Evolutionary conservation across 495 filamentous ascomycete genomes (phyloP), one percentile per base, ranked within the genome.

Genomic region (Aspergillus nanangensis): DNA sequence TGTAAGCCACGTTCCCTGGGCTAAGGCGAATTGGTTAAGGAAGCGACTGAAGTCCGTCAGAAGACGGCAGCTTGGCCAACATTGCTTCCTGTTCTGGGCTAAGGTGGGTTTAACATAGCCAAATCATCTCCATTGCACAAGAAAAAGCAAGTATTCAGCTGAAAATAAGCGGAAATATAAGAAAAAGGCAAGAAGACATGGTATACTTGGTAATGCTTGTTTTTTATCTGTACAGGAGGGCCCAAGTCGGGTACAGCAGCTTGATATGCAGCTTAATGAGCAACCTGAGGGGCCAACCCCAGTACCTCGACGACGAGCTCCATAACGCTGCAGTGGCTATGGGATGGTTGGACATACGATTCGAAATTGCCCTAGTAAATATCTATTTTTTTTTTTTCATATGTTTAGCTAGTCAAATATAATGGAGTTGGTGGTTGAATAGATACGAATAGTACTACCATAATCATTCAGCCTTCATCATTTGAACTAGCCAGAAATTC

Each of bases 301-400:
- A 14, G 36, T 35, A 20, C 27, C 36, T 41, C 10, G 19, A 20
- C 17, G 31, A 34, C 25, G 37, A 18, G 45, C 45, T 41, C 25
- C 27, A 35, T 24, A 4, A 41, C 24, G 25, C 36, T 48, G 18
- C 37, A 48, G 27, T 48, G 10, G 25, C 11, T 34, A 18, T 33
- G 11, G 24, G 10, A 34, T 34, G 15, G 11, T 41, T 41, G 27
- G 37, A 32, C 18, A 48, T 48, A 48, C 19, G 18, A 48, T 40
- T n/a, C 7, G 15, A 13, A 48, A 19, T 21, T 48, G 37, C 15
- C 17, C 45, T 41, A 48, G 36, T 41, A 48, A 40, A 48, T 41
- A 48, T 27, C 35, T 41, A 22, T 27, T n/a, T n/a, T n/a, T 27
- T 24, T 41, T 29, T 41, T 17, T 47, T 47, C 15, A 25, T 42